Conservation (phyloP, 2,329 filamentous ascomycete species). For the Chrysoporthe austroafricana region DNA sequence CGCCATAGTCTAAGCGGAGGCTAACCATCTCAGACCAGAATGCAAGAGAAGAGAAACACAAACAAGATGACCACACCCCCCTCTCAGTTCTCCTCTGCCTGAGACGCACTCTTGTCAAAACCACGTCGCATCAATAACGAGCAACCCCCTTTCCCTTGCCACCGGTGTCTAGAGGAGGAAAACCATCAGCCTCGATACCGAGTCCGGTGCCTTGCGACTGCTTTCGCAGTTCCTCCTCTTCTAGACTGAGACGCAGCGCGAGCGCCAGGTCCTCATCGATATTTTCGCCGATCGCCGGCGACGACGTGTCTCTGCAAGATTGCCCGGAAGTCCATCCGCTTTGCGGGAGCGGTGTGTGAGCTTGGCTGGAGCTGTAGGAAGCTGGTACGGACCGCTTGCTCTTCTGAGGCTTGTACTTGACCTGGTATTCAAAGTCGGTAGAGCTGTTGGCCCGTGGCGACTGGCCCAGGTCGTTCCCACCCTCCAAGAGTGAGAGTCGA, state of each 20-base stretch:
- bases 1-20: background rate
- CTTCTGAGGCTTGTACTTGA: constrained; percentile 51
- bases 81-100: background rate
- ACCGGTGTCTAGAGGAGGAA: constrained; percentile 38
- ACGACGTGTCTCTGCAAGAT: constrained; percentile 27
- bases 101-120: background rate
- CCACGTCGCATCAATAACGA: constrained; percentile 14
- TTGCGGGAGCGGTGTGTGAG: constrained; percentile 38
- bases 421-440: constrained; percentile 55
- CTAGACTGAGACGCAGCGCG: constrained; percentile 63
- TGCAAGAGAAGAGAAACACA: background rate
- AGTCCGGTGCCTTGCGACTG: constrained; percentile 31
- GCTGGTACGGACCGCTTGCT: constrained; percentile 42
- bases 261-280: constrained; percentile 62
- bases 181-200: constrained; percentile 36
- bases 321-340: constrained; percentile 28
- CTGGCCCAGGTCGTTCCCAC: constrained; percentile 50
- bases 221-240: constrained; percentile 52
- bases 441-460: constrained; percentile 51
- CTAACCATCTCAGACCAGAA: background rate
- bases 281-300: constrained; percentile 29
- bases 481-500: constrained; percentile 62
- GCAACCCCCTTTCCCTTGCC: constrained; percentile 48
- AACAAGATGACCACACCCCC: background rate
- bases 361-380: constrained; percentile 40